Percentiles rank a stretch among this genome's conserved stretches.
phyloP scores from a whole-genome alignment of 2,329 filamentous ascomycete species.

The Fusarium buharicum region DNA sequence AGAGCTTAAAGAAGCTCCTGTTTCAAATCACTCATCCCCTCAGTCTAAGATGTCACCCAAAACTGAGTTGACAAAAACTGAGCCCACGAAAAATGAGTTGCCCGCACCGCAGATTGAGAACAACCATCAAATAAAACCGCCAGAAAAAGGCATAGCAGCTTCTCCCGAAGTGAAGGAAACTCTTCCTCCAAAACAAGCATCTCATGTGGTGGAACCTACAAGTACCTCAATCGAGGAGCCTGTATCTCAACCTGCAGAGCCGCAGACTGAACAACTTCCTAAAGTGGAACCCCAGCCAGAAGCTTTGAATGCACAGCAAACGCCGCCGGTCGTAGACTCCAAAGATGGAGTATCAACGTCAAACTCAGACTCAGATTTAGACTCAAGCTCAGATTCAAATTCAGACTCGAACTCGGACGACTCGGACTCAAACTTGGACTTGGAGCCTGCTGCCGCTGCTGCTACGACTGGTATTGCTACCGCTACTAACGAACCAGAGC shows the following conservation, averaged over 20 bases:
- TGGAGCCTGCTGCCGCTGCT: no score
- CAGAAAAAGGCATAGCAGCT: slow-evolving; percentile 8
- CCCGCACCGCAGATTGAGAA: slow-evolving; percentile 19
- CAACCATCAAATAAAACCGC: slow-evolving; percentile 3
- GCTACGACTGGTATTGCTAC: no score
- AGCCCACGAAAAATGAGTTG: slow-evolving; percentile 27
- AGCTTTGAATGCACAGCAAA: slow-evolving; percentile 17
- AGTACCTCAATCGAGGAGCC: slow-evolving; percentile 27
- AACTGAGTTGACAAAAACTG: slow-evolving; percentile 28
- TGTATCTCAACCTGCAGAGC: slow-evolving; percentile 33
- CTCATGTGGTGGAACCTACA: slow-evolving; percentile 29
- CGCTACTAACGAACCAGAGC: no score
- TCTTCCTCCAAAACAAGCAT: slow-evolving; percentile 17
- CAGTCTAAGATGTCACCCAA: slow-evolving; percentile 38
- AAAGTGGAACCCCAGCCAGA: slow-evolving; percentile 37
- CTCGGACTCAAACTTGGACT: no score
- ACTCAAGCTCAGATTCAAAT: no score
- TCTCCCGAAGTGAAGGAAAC: slow-evolving; percentile 12
- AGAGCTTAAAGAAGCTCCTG: slow-evolving; percentile 41
- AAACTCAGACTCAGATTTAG: no score
- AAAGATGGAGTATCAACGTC: background rate
- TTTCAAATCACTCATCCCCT: slow-evolving; percentile 47
- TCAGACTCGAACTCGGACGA: no score
- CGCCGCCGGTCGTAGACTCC: slow-evolving; percentile 6
- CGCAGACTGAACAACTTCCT: slow-evolving; percentile 27